Evolutionary conservation across 78 protist species (phyloP).

Genomic region (Bodo saltans): DNA sequence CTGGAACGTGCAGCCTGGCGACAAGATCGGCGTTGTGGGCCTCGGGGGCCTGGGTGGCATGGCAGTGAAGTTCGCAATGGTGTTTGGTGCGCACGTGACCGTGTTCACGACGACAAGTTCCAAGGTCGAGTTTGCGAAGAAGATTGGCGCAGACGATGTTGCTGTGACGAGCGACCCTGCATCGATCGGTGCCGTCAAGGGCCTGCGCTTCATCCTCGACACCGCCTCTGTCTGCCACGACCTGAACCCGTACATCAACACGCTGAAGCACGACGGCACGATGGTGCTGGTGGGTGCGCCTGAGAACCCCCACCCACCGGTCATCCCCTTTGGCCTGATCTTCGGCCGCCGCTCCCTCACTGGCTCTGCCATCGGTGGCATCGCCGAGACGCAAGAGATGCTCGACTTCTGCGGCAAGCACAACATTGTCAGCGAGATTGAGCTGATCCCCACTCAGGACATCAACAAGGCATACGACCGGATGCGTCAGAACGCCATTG

Average conservation of each 20-base stretch:
- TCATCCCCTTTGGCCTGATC: not conserved
- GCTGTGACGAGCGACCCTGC: not conserved
- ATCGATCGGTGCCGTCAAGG: not conserved
- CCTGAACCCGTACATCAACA: not conserved
- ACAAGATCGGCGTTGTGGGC: conserved; percentile 55
- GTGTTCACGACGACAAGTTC: conserved; percentile 25
- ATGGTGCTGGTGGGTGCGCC: conserved; percentile 22
- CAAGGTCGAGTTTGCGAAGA: conserved; percentile 35
- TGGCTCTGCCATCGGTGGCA: not conserved
- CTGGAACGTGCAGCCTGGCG: not conserved
- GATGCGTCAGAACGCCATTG: no score
- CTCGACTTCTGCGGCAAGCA: not conserved
- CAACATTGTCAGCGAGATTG: not conserved
- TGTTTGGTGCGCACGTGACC: conserved; percentile 49
- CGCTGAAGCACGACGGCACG: conserved; percentile 5
- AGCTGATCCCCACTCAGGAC: no score
- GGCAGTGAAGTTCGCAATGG: conserved; percentile 46
- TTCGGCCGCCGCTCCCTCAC: not conserved
- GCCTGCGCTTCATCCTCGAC: conserved; percentile 1
- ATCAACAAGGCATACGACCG: no score
- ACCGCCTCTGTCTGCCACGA: not conserved
- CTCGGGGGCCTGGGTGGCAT: conserved; percentile 66
- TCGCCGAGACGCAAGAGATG: not conserved
- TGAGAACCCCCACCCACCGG: no score
- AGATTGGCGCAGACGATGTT: conserved; percentile 21